These are phyloP conservation scores for Tulasnella sp. DNA, from an alignment of 768 basidiomycete species.

Conservation along the genomic window DNA sequence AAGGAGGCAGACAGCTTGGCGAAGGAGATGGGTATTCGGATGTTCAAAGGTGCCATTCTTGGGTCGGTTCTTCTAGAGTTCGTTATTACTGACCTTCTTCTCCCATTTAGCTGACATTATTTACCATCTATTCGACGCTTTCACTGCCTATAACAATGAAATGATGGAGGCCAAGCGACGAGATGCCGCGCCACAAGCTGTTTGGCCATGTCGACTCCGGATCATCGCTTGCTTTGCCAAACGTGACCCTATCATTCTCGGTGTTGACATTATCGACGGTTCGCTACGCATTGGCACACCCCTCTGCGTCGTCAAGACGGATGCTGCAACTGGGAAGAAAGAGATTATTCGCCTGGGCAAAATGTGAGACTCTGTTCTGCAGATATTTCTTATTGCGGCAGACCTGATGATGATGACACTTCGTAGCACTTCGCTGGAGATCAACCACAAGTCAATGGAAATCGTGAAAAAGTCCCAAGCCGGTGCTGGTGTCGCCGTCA, in stretches of 20 bases:
- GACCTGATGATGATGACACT: too few species aligned
- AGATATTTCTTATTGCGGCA: too few species aligned
- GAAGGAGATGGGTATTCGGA: conserved; percentile 88
- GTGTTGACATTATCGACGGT: conserved; percentile 95
- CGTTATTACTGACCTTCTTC: background rate
- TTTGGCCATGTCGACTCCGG: conserved; percentile 96
- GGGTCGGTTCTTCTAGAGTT: conserved; percentile 27
- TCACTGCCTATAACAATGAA: conserved; percentile 90
- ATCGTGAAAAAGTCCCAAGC: conserved; percentile 91
- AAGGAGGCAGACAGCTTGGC: conserved; percentile 90
- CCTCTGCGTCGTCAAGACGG: conserved; percentile 90
- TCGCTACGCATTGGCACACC: conserved; percentile 90
- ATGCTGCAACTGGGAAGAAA: conserved; percentile 83
- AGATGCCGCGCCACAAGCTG: conserved; percentile 91
- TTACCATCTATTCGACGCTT: conserved; percentile 96
- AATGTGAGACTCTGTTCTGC: conserved; percentile 64
- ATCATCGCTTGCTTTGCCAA: conserved; percentile 93
- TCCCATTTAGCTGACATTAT: conserved; percentile 84
- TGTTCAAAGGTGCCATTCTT: conserved; percentile 80
- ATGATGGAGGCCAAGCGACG: conserved; percentile 89
- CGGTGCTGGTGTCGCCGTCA: conserved; percentile 94
- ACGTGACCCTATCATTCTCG: conserved; percentile 95
- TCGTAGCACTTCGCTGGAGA: conserved; percentile 88
- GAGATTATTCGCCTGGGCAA: conserved; percentile 92
- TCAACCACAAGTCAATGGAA: conserved; percentile 90